These are phyloP conservation scores for Silene noctiflora DNA, from an alignment of 179 eudicot genomes.

Conservation along the genomic window DNA sequence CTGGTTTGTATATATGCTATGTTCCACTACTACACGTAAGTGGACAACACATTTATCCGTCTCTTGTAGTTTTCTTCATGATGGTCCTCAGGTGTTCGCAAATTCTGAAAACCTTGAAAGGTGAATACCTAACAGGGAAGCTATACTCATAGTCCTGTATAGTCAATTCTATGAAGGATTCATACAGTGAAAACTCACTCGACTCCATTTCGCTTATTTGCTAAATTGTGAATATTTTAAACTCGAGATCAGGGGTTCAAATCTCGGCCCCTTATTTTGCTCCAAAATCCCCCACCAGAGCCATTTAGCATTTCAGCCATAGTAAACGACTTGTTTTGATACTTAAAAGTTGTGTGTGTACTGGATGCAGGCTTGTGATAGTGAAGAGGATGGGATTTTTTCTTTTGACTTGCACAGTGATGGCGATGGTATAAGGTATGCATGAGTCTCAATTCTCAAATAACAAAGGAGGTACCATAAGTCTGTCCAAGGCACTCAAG, in stretches of 20 bases:
- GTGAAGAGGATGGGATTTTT: slow-evolving; percentile 76
- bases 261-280: neutral
- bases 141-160: neutral
- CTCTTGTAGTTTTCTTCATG: neutral
- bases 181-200: neutral
- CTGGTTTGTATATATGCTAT: no score
- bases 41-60: neutral
- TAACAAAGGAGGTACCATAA: neutral
- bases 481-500: neutral
- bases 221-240: neutral
- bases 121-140: no score
- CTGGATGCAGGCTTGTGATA: slow-evolving; percentile 61
- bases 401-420: slow-evolving; percentile 88
- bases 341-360: slow-evolving; percentile 11
- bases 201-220: neutral
- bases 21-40: no score
- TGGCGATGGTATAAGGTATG: slow-evolving; percentile 81
- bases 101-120: no score
- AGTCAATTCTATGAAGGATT: neutral
- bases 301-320: neutral
- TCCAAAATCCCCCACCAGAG: neutral
- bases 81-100: neutral
- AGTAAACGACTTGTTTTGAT: neutral
- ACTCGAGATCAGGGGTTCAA: neutral
- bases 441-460: neutral